Conservation (phyloP, 768 basidiomycete genomes). For the Phanerochaete sordida region DNA sequence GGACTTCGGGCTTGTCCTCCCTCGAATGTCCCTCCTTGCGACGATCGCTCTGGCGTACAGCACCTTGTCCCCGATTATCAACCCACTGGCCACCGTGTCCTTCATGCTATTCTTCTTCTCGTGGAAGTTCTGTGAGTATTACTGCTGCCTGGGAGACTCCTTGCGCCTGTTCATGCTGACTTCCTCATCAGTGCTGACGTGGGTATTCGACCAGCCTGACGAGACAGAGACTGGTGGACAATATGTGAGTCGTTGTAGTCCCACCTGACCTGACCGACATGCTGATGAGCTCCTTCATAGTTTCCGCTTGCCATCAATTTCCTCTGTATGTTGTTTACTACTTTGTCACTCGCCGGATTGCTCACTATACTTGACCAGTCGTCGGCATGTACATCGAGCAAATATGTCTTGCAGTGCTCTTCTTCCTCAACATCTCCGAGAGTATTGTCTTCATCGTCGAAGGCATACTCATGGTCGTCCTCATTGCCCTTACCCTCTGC, state of each 20-base stretch:
- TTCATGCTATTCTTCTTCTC: slow-evolving; percentile 57
- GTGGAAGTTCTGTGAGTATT: slow-evolving; percentile 51
- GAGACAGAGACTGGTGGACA: slow-evolving; percentile 41
- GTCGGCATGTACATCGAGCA: slow-evolving; percentile 73
- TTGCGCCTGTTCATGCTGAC: not conserved
- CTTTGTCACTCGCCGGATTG: not conserved
- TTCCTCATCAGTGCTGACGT: slow-evolving; percentile 36
- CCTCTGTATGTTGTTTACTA: slow-evolving; percentile 36
- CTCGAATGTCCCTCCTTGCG: slow-evolving; percentile 48
- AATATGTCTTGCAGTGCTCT: slow-evolving; percentile 59
- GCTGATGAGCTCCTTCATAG: slow-evolving; percentile 3
- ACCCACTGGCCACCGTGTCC: slow-evolving; percentile 57
- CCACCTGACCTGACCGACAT: slow-evolving; percentile 20
- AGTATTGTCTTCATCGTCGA: slow-evolving; percentile 37
- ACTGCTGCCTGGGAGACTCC: not conserved
- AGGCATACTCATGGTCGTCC: slow-evolving; percentile 54
- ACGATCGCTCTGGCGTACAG: slow-evolving; percentile 56
- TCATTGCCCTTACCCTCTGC: slow-evolving; percentile 49
- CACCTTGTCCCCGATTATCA: slow-evolving; percentile 63
- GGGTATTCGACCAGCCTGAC: slow-evolving; percentile 51
- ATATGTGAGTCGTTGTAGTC: slow-evolving; percentile 8
- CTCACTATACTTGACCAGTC: slow-evolving; percentile 30
- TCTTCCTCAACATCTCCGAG: slow-evolving; percentile 53
- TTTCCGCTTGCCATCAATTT: slow-evolving; percentile 42
- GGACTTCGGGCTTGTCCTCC: slow-evolving; percentile 47